These are phyloP conservation scores for Sphaerulina vaccinii DNA, from an alignment of 2,329 filamentous ascomycete species.

Conservation along the genomic window DNA sequence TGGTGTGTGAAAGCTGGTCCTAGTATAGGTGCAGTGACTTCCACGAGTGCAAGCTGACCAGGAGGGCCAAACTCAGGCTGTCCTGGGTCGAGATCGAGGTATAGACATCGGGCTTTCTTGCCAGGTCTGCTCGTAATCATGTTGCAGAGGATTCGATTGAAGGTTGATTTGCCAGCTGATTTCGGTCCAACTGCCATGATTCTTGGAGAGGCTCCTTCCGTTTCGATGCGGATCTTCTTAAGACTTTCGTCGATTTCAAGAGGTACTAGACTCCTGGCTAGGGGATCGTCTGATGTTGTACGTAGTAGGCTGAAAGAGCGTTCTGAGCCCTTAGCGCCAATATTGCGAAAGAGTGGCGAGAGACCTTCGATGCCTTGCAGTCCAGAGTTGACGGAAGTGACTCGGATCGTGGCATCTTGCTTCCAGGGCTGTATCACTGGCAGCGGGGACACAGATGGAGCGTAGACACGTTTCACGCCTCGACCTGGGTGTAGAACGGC, in stretches of 20 bases:
- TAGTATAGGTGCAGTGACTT: constrained; percentile 61
- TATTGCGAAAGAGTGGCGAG: constrained; percentile 64
- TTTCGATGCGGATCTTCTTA: constrained; percentile 29
- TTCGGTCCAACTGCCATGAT: constrained; percentile 68
- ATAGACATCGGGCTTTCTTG: constrained; percentile 37
- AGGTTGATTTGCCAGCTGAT: constrained; percentile 73
- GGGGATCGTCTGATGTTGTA: constrained; percentile 27
- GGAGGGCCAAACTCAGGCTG: constrained; percentile 73
- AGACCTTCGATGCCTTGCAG: constrained; percentile 58
- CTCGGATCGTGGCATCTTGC: constrained; percentile 54
- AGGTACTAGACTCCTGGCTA: constrained; percentile 27
- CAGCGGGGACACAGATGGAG: constrained; percentile 67
- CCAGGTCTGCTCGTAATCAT: constrained; percentile 56
- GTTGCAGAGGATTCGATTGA: constrained; percentile 66
- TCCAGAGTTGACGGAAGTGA: constrained; percentile 51
- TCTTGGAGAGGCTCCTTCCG: constrained; percentile 30
- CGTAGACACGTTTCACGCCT: constrained; percentile 57
- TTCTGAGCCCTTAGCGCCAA: constrained; percentile 58
- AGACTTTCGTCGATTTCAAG: constrained; percentile 32
- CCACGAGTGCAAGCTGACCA: constrained; percentile 67
- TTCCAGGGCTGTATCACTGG: constrained; percentile 58
- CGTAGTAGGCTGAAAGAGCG: constrained; percentile 39
- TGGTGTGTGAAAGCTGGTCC: constrained; percentile 67
- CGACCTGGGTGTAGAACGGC: constrained; percentile 53
- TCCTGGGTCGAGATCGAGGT: constrained; percentile 75